phyloP scores from a whole-genome alignment of 441 rosid genomes.

The Brassica balearica region DNA sequence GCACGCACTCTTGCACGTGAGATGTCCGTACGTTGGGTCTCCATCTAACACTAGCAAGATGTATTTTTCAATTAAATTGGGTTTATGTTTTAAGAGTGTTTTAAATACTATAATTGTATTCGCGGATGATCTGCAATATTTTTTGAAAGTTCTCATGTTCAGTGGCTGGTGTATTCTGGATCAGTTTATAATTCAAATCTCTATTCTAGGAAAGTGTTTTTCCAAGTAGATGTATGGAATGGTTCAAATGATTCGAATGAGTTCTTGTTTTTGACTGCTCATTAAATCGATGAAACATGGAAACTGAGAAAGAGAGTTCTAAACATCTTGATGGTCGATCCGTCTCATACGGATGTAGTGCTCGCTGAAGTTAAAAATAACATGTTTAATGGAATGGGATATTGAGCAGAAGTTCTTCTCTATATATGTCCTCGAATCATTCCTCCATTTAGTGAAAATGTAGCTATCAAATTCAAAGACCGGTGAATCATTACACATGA shows the following conservation, averaged over 20 bases:
- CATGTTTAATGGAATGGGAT: conserved; percentile 77
- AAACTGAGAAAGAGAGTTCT: conserved; percentile 57
- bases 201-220: not conserved
- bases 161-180: not conserved
- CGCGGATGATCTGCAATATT: not conserved
- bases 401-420: conserved; percentile 71
- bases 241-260: conserved; percentile 48
- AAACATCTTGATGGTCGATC: conserved; percentile 56
- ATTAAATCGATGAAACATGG: conserved; percentile 70
- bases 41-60: conserved; percentile 5
- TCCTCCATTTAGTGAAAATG: conserved; percentile 47
- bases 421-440: conserved; percentile 52
- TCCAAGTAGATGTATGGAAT: conserved; percentile 49
- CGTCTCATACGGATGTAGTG: conserved; percentile 59
- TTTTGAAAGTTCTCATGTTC: not conserved
- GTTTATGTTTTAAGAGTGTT: not conserved
- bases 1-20: conserved; percentile 44
- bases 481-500: conserved; percentile 22
- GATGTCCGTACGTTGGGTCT: conserved; percentile 39
- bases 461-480: conserved; percentile 58
- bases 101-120: no score
- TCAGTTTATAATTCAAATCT: not conserved
- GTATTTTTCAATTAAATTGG: not conserved
- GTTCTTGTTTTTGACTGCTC: conserved; percentile 60
- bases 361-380: conserved; percentile 59